Conservation (phyloP, 202 grass and related monocot genomes). For the Setaria viridis region DNA sequence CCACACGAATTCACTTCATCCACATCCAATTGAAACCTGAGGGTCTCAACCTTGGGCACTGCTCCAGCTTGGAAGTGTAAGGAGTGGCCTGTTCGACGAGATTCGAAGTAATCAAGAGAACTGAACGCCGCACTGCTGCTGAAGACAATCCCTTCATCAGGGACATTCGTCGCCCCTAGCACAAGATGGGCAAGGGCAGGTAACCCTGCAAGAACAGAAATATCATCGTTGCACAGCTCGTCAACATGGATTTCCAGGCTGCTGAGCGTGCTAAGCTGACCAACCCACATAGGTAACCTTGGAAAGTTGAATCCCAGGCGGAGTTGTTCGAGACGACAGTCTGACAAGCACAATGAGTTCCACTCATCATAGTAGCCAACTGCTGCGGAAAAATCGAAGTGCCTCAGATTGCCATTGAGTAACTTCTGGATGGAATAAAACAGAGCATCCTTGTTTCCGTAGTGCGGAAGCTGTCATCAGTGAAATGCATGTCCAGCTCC, state of each 20-base stretch:
- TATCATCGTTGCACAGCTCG: not conserved
- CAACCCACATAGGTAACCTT: not conserved
- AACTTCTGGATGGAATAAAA: constrained; percentile 9
- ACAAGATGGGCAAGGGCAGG: not conserved
- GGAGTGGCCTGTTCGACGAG: no score
- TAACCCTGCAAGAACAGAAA: not conserved
- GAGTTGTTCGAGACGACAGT: not conserved
- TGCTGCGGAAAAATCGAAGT: no score
- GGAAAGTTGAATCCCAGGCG: not conserved
- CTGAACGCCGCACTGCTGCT: not conserved
- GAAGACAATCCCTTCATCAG: not conserved
- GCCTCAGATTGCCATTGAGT: not conserved
- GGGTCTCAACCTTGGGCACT: not conserved
- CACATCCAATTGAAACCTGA: not conserved
- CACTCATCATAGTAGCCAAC: not conserved
- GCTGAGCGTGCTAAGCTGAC: not conserved
- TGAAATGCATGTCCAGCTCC: not conserved
- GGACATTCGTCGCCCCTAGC: not conserved
- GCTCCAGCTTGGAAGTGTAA: not conserved
- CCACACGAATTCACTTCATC: not conserved
- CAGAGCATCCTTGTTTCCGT: not conserved
- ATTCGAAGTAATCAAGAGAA: not conserved
- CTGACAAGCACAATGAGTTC: not conserved
- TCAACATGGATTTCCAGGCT: not conserved
- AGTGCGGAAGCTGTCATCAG: not conserved